Conservation (phyloP, 2,329 filamentous ascomycete species). For the Monosporascus sp. region DNA sequence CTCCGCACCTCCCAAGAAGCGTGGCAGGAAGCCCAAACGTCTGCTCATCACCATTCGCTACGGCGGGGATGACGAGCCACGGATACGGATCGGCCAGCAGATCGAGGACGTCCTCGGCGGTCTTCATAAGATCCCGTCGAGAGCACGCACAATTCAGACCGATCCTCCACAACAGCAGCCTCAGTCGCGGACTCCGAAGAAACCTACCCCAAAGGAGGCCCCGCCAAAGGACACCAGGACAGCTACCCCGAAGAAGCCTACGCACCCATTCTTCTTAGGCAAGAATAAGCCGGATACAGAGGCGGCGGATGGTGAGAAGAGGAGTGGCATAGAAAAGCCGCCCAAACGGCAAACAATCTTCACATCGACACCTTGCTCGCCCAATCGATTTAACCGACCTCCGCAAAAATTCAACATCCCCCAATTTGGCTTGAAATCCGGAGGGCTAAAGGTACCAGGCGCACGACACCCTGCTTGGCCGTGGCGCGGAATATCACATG, state of each 20-base stretch:
- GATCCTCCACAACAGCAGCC: background rate
- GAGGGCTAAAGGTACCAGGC: conserved; percentile 57
- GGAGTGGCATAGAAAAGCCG: conserved; percentile 20
- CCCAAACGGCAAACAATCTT: conserved; percentile 37
- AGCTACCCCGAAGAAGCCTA: conserved; percentile 13
- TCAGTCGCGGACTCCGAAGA: conserved; percentile 9
- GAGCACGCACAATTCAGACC: background rate
- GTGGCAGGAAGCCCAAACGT: conserved; percentile 32
- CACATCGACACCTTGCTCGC: conserved; percentile 49
- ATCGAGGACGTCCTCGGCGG: conserved; percentile 58
- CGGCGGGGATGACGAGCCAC: conserved; percentile 40
- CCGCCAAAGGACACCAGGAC: conserved; percentile 16
- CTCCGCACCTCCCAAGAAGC: conserved; percentile 18
- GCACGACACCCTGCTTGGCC: conserved; percentile 68
- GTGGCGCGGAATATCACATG: conserved; percentile 55
- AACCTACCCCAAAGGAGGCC: conserved; percentile 17
- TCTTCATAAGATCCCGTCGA: conserved; percentile 12
- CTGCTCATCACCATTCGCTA: conserved; percentile 56
- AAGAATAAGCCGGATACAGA: conserved; percentile 35
- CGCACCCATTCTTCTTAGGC: conserved; percentile 63
- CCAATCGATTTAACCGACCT: conserved; percentile 33
- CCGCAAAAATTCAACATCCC: conserved; percentile 29
- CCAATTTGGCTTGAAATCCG: conserved; percentile 39
- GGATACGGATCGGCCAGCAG: conserved; percentile 47
- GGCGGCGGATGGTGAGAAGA: conserved; percentile 14